These are phyloP conservation scores for Fusarium compactum DNA, from an alignment of 2,329 filamentous ascomycete genomes.

Conservation along the genomic window DNA sequence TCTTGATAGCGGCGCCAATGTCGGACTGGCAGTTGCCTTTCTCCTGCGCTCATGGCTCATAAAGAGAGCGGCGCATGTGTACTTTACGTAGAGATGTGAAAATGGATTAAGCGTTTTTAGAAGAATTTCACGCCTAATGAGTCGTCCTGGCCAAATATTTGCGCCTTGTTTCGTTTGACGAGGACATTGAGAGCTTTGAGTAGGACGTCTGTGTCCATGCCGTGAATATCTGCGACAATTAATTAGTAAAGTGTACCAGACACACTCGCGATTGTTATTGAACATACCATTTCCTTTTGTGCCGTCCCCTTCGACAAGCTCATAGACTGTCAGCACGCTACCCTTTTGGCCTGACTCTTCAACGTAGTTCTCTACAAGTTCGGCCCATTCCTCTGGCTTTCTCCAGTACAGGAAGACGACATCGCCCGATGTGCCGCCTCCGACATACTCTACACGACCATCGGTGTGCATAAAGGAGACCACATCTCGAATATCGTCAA, in stretches of 20 bases:
- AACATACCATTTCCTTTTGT: slow-evolving; percentile 73
- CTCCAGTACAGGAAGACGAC: slow-evolving; percentile 86
- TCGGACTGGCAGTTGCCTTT: slow-evolving; percentile 20
- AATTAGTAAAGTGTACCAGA: slow-evolving; percentile 15
- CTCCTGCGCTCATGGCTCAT: slow-evolving; percentile 3
- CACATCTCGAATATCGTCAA: slow-evolving; percentile 67
- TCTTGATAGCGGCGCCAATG: slow-evolving; percentile 19
- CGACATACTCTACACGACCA: slow-evolving; percentile 75
- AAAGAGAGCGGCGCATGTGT: slow-evolving; percentile 20
- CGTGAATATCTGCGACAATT: slow-evolving; percentile 75
- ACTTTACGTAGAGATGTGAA: slow-evolving; percentile 35
- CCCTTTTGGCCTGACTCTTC: slow-evolving; percentile 91
- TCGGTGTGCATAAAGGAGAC: slow-evolving; percentile 70
- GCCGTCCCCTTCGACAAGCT: slow-evolving; percentile 88
- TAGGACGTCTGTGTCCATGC: slow-evolving; percentile 87
- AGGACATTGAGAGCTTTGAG: slow-evolving; percentile 82
- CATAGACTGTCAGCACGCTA: slow-evolving; percentile 90
- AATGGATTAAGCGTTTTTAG: slow-evolving; percentile 63
- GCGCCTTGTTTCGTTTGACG: slow-evolving; percentile 90
- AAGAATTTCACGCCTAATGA: slow-evolving; percentile 97
- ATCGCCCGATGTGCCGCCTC: slow-evolving; percentile 51
- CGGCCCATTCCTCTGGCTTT: slow-evolving; percentile 91
- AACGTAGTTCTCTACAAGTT: slow-evolving; percentile 80
- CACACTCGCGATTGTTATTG: background rate
- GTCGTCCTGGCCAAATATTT: slow-evolving; percentile 91